Evolutionary conservation across 495 filamentous ascomycete genomes (phyloP), one percentile per base, ranked within the genome.

Genomic region (Massariosphaeria phaeospora): DNA sequence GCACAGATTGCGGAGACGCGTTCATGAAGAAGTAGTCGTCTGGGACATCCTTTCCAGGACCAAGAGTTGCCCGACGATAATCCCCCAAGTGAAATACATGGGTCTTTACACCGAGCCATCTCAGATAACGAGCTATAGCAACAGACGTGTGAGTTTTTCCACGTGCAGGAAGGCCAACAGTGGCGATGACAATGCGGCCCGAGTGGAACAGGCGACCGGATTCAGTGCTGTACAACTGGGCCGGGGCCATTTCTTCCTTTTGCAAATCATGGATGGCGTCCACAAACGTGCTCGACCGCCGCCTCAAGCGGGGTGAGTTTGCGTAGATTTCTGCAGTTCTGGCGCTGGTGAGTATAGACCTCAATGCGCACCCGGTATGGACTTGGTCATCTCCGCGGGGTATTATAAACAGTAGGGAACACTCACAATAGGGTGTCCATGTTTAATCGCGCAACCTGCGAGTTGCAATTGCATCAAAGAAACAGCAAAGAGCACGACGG

Each of bases 131-230:
- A 46, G 89, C 88, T 66, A 99, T 73, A 5, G 94, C 95, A 48
- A 99, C 94, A 52, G 89, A 95, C 43, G 95, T 91, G 68, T 97
- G 94, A 83, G 94, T 99, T 74, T 99, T 99, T 24, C 94, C 94
- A 70, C 94, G 84, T 27, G 94, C 94, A 39, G 94, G 94, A 35
- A 95, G 79, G 46, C 94, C 94, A 65, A 97, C 94, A 60, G 95
- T 96, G 46, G 91, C 91, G 52, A 99, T 97, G 33, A 89, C 90
- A 60, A 99, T 97, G 27, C 91, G 81, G 36, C 94, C 94, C 6
- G 93, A 96, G 70, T 99, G 94, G 67, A 97, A 99, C 21, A 99
- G 81, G 18, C 91, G 80, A 43, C 94, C 94, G 30, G 91, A 96
- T 76, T 96, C 91, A 17, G 94, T 99, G 67, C 89, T 95, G 69